Conservation (phyloP, 306 rosid genomes). For the Citrullus mucosospermus region DNA sequence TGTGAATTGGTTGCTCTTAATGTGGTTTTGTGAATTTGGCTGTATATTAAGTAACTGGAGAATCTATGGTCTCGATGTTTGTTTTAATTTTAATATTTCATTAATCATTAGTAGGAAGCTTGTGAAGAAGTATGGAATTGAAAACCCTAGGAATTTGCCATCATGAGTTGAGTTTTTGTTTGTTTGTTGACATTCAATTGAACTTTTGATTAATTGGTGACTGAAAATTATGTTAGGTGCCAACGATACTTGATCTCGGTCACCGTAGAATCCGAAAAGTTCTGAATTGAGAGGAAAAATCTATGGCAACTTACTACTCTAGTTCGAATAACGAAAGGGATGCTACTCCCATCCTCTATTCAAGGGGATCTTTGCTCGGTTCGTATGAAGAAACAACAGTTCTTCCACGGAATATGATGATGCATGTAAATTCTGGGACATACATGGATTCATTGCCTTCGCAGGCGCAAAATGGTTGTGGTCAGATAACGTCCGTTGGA, state of each 20-base stretch:
- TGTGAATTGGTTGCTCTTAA: background rate
- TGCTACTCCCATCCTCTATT: slow-evolving; percentile 29
- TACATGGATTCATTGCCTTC: slow-evolving; percentile 38
- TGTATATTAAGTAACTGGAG: background rate
- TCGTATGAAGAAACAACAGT: slow-evolving; percentile 40
- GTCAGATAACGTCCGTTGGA: slow-evolving; percentile 29
- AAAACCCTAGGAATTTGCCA: background rate
- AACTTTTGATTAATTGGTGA: background rate
- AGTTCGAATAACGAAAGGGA: slow-evolving; percentile 40
- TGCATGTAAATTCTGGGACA: slow-evolving; percentile 26
- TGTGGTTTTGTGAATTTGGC: background rate
- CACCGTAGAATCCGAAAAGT: slow-evolving; percentile 10
- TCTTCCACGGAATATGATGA: slow-evolving; percentile 41
- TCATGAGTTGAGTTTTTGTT: background rate
- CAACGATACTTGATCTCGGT: slow-evolving; percentile 3
- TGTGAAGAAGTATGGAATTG: background rate
- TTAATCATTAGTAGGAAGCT: background rate
- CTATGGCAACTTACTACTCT: slow-evolving; percentile 47
- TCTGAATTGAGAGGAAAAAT: slow-evolving; percentile 13
- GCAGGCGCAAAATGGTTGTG: slow-evolving; percentile 37
- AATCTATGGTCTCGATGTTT: background rate
- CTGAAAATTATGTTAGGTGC: background rate
- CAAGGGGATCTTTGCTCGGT: slow-evolving; percentile 42
- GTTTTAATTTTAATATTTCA: background rate
- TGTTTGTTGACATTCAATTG: background rate